Evolutionary conservation across 371 early-diverging fungal genomes (phyloP), one percentile per base, ranked within the genome.

Genomic region (Mucor circinelloides): DNA sequence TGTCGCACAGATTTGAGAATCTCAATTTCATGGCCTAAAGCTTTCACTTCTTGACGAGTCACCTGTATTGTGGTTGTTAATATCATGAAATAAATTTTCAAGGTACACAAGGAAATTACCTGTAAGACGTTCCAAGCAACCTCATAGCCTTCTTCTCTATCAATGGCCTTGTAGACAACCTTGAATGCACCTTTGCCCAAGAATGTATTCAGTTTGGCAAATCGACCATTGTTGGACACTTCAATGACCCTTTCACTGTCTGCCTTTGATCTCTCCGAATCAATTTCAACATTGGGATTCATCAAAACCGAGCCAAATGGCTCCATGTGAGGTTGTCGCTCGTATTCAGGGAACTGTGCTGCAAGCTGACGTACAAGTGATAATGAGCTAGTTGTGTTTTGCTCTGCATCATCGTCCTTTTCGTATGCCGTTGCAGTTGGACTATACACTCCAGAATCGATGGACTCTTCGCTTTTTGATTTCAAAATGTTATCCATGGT

Each of bases 101-200:
- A 48, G 48, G 48, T 48, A 48, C 48, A 50, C 40, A 31, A 50
- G 10, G 17, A 23, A 32, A 59, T 64, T 72, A 78, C 82, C 80
- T 84, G 79, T 57, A 85, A 72, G 9, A 78, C 75, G 76, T 95
- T 95, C 95, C 96, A 97, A 30, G 97, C 97, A 1, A 97, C 95
- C 72, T 95, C 96, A 52, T 93, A 88, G 23, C 75, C 73, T 70
- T 94, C 94, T 69, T 95, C 95, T 63, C 89, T 83, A 74, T 97
- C 96, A 75, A 94, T 90, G 27, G 94, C 94, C 67, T 93, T 92
- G 73, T 88, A 94, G 15, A 96, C 97, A 38, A 89, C 88, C 72
- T 96, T 96, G 79, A 90, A 95, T 6, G 95, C 93, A 17, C 97
- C 91, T 70, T 89, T 87, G 38, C 97, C 97, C 9, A 95, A 82